These are phyloP conservation scores for Yamadazyma endophytica DNA, from an alignment of 805 yeast genomes.

Conservation along the genomic window DNA sequence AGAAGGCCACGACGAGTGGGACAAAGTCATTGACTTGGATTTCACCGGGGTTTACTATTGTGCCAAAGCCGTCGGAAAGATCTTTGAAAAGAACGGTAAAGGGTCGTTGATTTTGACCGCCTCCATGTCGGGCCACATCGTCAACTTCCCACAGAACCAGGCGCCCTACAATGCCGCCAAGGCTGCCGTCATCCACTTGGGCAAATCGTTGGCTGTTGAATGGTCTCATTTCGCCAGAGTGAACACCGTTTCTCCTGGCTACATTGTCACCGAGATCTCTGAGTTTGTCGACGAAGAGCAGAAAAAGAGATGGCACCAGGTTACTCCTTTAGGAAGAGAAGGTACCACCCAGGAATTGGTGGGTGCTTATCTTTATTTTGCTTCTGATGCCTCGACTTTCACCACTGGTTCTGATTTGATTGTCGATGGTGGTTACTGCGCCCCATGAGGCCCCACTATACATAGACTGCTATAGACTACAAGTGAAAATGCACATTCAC, in stretches of 20 bases:
- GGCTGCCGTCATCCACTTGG: constrained; percentile 41
- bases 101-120: constrained; percentile 45
- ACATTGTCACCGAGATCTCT: constrained; percentile 37
- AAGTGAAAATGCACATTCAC: too few species aligned
- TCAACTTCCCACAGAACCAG: constrained; percentile 42
- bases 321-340: constrained; percentile 46
- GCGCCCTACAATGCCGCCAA: constrained; percentile 46
- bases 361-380: constrained; percentile 44
- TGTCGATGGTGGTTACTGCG: constrained; percentile 46
- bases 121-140: constrained; percentile 47
- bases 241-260: constrained; percentile 42
- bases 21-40: constrained; percentile 36
- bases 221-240: constrained; percentile 47
- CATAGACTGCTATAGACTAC: not conserved
- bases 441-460: constrained; percentile 13
- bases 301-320: constrained; percentile 34
- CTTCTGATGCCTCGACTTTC: constrained; percentile 40
- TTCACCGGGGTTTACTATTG: constrained; percentile 41
- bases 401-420: constrained; percentile 43
- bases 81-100: constrained; percentile 34
- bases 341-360: constrained; percentile 40
- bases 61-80: constrained; percentile 37
- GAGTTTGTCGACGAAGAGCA: constrained; percentile 30
- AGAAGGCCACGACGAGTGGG: constrained; percentile 30
- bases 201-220: constrained; percentile 42